phyloP scores from a whole-genome alignment of 352 stramenopile species.

The Phytopythium montanum region DNA sequence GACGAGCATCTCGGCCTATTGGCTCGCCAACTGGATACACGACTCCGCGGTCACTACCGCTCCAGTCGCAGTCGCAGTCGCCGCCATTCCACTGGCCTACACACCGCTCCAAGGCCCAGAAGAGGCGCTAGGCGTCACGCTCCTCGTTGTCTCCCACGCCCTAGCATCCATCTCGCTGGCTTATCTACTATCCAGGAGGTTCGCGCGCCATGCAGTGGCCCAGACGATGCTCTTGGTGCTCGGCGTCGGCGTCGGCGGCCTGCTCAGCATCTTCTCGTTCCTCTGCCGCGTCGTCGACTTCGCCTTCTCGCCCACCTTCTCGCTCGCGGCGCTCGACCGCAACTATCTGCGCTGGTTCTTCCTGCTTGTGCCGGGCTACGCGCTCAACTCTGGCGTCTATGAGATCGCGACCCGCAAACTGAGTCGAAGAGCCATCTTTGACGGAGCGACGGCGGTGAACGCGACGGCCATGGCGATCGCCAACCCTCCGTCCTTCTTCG shows the following conservation, averaged over 20 bases:
- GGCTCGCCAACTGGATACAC: slow-evolving; percentile 52
- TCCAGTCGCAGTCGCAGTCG: slow-evolving; percentile 33
- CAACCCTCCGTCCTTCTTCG: slow-evolving; percentile 50
- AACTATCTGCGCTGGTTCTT: slow-evolving; percentile 76
- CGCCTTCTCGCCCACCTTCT: slow-evolving; percentile 30
- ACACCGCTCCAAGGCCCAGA: slow-evolving; percentile 22
- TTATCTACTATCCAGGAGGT: slow-evolving; percentile 62
- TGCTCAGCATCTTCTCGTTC: slow-evolving; percentile 79
- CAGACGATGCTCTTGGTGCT: slow-evolving; percentile 73
- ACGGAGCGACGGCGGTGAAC: slow-evolving; percentile 13
- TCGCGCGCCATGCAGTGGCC: slow-evolving; percentile 50
- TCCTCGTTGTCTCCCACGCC: slow-evolving; percentile 39
- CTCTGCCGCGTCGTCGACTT: slow-evolving; percentile 69
- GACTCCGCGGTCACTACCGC: slow-evolving; percentile 43
- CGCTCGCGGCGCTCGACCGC: slow-evolving; percentile 51
- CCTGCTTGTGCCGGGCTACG: slow-evolving; percentile 65
- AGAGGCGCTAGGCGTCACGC: slow-evolving; percentile 37
- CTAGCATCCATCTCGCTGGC: slow-evolving; percentile 51
- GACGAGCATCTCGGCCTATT: slow-evolving; percentile 49
- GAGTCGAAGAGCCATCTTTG: slow-evolving; percentile 45
- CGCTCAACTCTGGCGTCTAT: slow-evolving; percentile 65
- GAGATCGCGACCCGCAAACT: slow-evolving; percentile 71
- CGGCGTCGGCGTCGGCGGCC: slow-evolving; percentile 41
- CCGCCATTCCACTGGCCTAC: slow-evolving; percentile 35
- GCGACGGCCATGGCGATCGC: not conserved